Base-by-base conservation (phyloP, 1,284 basidiomycete genomes). In the Pseudozyma tsukubaensis region DNA sequence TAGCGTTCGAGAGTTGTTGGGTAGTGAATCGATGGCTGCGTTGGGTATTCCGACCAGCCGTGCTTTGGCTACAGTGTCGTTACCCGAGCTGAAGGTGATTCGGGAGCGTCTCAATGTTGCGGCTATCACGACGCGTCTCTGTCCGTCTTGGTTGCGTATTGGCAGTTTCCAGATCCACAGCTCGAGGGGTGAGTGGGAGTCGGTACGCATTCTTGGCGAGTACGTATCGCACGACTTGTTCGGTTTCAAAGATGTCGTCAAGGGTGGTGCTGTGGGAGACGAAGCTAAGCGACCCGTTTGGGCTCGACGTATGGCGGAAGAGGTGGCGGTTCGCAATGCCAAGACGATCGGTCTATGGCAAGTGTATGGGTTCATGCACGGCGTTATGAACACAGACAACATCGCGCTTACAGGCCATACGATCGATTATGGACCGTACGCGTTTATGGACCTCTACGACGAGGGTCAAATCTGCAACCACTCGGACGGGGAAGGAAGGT, bases 341-440 rank as follows among this genome's bases (percentile, higher is more conserved):
- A 87, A 87, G 80, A 98, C 95, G 89, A 92, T 94, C 0, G 96
- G 93, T 2, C 90, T 88, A 2, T 98, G 96, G 96, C 96, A 98
- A 85, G 83, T 82, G 7, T 79, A 86, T 39, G 85, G 84, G 8
- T 83, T 81, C 61, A 84, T 79, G 78, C 82, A 85, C 59, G 86
- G 76, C 64, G 95, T 98, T n/a, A 92, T 97, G 79, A 97, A 97
- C 83, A 97, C 95, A 2, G 95, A 97, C 86, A 86, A 86, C 55
- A 82, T 86, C 36, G 92, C 92, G 2, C 88, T 97, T 29, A 86
- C 94, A 21, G 95, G 95, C 1, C 85, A 95, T 58, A 97, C 94
- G 0, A 97, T 98, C 71, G 96, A 98, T 49, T 78, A 77, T 42
- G 55, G 83, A 16, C 94, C 94, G 50, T 98, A 92, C 79, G 94